phyloP scores from a whole-genome alignment of 208 protist species.

The Entamoeba invadens region DNA sequence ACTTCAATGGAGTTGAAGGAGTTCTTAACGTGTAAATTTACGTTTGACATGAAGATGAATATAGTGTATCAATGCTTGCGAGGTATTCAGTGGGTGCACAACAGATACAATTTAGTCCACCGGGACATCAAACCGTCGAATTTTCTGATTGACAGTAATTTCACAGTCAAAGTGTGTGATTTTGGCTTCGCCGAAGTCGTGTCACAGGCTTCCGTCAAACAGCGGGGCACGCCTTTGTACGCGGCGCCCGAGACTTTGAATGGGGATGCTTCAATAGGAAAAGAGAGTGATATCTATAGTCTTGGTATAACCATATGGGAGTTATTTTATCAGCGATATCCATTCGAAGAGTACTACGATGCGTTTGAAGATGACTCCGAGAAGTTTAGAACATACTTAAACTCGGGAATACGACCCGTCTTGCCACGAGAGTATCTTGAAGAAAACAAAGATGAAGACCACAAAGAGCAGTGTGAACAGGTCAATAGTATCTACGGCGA shows the following conservation, averaged over 20 bases:
- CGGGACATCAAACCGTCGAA: background rate
- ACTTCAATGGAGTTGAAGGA: background rate
- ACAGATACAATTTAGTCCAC: background rate
- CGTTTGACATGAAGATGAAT: background rate
- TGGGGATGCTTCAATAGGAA: background rate
- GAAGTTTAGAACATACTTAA: background rate
- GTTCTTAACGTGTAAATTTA: background rate
- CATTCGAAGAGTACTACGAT: background rate
- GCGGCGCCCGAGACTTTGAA: background rate
- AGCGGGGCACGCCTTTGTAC: background rate
- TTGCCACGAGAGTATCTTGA: background rate
- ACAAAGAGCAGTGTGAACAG: background rate
- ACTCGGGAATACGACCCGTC: background rate
- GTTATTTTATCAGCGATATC: background rate
- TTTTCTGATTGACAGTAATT: background rate
- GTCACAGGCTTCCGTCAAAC: background rate
- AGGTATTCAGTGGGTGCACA: background rate
- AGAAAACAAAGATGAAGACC: background rate
- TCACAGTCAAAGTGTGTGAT: background rate
- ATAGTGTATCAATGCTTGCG: background rate
- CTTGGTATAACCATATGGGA: background rate
- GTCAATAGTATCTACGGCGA: background rate
- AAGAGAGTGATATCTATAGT: background rate
- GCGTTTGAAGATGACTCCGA: background rate
- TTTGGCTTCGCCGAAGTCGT: background rate